Evolutionary conservation across 2,329 filamentous ascomycete species (phyloP), one percentile per base, ranked within the genome.

Genomic region (Cephalotrichum gorgonifer): DNA sequence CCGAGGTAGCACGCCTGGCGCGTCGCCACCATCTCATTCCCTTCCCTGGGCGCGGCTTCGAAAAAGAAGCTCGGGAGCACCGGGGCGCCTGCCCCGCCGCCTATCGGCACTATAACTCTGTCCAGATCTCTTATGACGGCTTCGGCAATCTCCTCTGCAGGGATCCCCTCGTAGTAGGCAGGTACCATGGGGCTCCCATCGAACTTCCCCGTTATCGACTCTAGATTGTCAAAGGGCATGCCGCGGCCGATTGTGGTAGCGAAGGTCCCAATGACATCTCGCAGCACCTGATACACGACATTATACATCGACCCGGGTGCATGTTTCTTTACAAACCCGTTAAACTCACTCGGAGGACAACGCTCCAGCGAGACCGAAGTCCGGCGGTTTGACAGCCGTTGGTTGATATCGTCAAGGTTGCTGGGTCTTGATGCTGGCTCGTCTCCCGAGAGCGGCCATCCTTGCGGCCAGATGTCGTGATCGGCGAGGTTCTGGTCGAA

Each of bases 1-100:
- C 67, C 64, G 50, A 71, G 58, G 43, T 67, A 63, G 45, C 57
- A 58, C 47, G 61, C 66, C 51, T 70, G 66, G 26, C 60, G 58
- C 39, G 12, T 55, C 12, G 59, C 63, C 6, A 65, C 63, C 6
- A 50, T 58, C 6, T 46, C 8, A 38, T 52, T 57, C 4, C 63
- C 62, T 49, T 62, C 49, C 8, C 62, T 64, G 1, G 62, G 64
- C 51, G 71, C 71, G 0, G 55, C 62, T 45, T 64, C 64, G 1
- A 71, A 20, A 50, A 72, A 72, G 50, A 71, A 67, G 55, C 72
- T 71, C 3, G 66, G 67, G 28, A 54, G 58, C 6, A 64, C 51
- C 1, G 64, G 65, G 50, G 56, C 57, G 44, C 58, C 53, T n/a
- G 46, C n/a, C n/a, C n/a, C 28, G 44, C 56, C 54, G 20, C 54